Evolutionary conservation across 768 basidiomycete species (phyloP).

Genomic region (Gelatoporia subvermispora): DNA sequence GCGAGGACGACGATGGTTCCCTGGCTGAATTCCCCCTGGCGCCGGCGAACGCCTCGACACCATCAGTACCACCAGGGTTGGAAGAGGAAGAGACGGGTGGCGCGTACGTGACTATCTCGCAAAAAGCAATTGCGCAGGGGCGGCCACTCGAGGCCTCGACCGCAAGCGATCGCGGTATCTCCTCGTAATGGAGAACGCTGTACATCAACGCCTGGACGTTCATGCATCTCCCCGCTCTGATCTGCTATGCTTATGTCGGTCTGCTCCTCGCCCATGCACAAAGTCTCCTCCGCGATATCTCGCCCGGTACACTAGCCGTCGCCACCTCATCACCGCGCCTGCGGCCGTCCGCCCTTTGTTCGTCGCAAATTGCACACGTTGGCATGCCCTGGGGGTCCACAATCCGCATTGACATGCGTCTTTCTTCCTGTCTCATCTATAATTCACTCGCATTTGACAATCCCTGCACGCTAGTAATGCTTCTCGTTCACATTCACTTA

Average conservation of each 20-base stretch:
- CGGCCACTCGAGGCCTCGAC: conserved; percentile 36
- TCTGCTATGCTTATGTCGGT: conserved; percentile 21
- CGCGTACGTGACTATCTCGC: conserved; percentile 83
- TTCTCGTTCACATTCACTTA: too few relatives aligned
- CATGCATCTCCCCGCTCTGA: conserved; percentile 15
- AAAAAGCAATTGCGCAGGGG: conserved; percentile 64
- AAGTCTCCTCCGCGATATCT: too few relatives aligned
- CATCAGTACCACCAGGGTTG: conserved; percentile 69
- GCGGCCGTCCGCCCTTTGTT: too few relatives aligned
- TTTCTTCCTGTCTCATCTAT: neutral
- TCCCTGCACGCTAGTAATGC: neutral
- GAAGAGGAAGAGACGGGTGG: conserved; percentile 70
- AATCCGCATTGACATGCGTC: conserved; percentile 8
- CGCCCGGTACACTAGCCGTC: too few relatives aligned
- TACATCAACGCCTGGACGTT: conserved; percentile 3
- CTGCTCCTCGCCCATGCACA: conserved; percentile 4
- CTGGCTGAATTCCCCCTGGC: conserved; percentile 44
- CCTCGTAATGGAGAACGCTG: conserved; percentile 1
- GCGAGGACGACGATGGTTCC: conserved; percentile 59
- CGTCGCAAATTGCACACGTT: too few relatives aligned
- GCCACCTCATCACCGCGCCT: too few relatives aligned
- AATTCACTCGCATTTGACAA: too few relatives aligned
- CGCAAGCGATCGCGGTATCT: neutral
- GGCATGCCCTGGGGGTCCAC: neutral
- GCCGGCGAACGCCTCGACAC: conserved; percentile 24